These are phyloP conservation scores for Entomortierella beljakovae DNA, from an alignment of 192 early-diverging fungal genomes.

Conservation along the genomic window DNA sequence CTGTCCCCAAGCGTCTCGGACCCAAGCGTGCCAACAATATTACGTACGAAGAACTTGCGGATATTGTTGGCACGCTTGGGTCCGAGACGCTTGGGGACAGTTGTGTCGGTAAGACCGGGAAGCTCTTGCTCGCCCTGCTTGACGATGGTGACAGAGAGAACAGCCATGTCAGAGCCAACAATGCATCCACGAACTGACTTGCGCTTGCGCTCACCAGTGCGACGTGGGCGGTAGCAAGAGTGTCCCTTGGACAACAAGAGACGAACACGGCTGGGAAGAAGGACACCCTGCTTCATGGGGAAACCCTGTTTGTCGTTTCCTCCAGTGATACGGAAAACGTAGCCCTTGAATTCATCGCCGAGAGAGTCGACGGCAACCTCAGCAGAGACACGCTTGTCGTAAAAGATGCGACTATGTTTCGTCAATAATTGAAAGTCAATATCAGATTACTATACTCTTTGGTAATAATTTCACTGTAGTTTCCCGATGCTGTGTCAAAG, in stretches of 20 bases:
- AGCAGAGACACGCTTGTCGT: slow-evolving; percentile 97
- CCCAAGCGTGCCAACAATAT: slow-evolving; percentile 91
- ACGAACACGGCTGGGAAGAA: slow-evolving; percentile 76
- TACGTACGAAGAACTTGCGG: slow-evolving; percentile 95
- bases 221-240: slow-evolving; percentile 98
- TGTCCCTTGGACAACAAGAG: slow-evolving; percentile 91
- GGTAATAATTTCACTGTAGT: no score
- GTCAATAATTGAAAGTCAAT: background rate
- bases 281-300: slow-evolving; percentile 99
- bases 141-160: slow-evolving; percentile 93
- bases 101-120: slow-evolving; percentile 93
- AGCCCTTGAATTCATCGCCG: slow-evolving; percentile 99
- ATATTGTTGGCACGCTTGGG: slow-evolving; percentile 99
- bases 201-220: slow-evolving; percentile 98
- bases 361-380: slow-evolving; percentile 96
- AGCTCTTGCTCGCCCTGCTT: slow-evolving; percentile 98
- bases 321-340: slow-evolving; percentile 99
- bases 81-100: slow-evolving; percentile 96
- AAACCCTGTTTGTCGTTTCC: slow-evolving; percentile 99
- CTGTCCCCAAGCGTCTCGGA: slow-evolving; percentile 96
- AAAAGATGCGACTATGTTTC: slow-evolving; percentile 87
- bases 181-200: slow-evolving; percentile 99
- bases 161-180: slow-evolving; percentile 93
- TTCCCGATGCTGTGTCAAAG: no score
- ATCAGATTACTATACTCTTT: no score